These are phyloP conservation scores for Pichia sp. DNA, from an alignment of 1,139 yeast species.

Conservation along the genomic window DNA sequence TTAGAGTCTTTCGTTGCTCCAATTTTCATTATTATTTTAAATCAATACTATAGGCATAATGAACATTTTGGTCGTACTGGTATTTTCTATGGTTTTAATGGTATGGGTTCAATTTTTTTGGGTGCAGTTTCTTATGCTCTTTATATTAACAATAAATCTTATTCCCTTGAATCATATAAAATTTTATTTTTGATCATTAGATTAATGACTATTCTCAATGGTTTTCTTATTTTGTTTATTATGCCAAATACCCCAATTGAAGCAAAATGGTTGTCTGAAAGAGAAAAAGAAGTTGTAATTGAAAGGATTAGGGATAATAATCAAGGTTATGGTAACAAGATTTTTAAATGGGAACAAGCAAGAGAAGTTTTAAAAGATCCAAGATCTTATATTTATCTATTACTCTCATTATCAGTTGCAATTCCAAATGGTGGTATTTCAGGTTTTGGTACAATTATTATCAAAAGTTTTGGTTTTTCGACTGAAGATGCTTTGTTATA, in stretches of 20 bases:
- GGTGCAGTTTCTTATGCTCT: conserved; percentile 45
- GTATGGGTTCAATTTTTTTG: conserved; percentile 43
- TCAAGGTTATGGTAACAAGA: conserved; percentile 39
- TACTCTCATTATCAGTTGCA: conserved; percentile 26
- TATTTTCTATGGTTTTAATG: conserved; percentile 44
- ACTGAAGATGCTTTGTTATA: conserved; percentile 28
- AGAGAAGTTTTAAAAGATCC: conserved; percentile 39
- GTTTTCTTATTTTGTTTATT: conserved; percentile 36
- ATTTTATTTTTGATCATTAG: conserved; percentile 42
- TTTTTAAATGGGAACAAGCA: conserved; percentile 36
- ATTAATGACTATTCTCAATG: conserved; percentile 38
- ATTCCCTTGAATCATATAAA: conserved; percentile 41
- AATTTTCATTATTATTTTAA: conserved; percentile 43
- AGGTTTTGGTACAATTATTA: conserved; percentile 25
- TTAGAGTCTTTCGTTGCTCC: conserved; percentile 47
- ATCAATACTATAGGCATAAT: conserved; percentile 46
- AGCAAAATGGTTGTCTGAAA: conserved; percentile 34
- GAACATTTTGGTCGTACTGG: conserved; percentile 43
- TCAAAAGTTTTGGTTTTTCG: conserved; percentile 19
- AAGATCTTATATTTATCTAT: conserved; percentile 34
- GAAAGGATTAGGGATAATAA: conserved; percentile 32
- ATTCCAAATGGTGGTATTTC: conserved; percentile 36
- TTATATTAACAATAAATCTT: conserved; percentile 27
- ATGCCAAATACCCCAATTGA: conserved; percentile 36
- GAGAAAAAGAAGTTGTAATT: conserved; percentile 32